Evolutionary conservation across 257 asterid genomes (phyloP).

Genomic region (Solanum pimpinellifolium): DNA sequence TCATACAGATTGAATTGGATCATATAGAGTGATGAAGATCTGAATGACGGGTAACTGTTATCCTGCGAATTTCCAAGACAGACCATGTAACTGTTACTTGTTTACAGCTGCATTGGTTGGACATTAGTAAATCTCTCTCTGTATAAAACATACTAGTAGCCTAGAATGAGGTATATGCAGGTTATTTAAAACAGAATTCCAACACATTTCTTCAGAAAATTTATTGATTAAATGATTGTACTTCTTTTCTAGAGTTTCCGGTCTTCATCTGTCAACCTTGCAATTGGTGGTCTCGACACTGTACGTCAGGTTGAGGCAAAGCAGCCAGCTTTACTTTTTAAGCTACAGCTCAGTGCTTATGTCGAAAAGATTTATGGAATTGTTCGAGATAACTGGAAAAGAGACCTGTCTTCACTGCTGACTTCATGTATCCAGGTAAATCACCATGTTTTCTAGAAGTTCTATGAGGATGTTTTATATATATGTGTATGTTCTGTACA

Average conservation of each 20-base stretch:
- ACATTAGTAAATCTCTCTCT: background rate
- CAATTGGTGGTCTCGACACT: constrained; percentile 57
- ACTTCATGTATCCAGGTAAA: constrained; percentile 56
- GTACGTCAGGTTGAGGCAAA: constrained; percentile 72
- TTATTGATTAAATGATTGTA: background rate
- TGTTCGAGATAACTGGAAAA: constrained; percentile 66
- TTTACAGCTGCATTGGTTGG: background rate
- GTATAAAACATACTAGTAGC: background rate
- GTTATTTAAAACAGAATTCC: background rate
- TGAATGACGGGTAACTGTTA: background rate
- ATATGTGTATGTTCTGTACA: background rate
- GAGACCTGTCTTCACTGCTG: constrained; percentile 43
- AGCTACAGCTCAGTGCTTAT: constrained; percentile 83
- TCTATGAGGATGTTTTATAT: background rate
- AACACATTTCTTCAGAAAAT: background rate
- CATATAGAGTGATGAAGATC: background rate
- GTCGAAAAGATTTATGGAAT: constrained; percentile 82
- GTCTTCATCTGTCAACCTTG: constrained; percentile 50
- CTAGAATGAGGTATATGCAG: background rate
- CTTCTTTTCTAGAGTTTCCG: constrained; percentile 48
- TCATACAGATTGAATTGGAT: background rate
- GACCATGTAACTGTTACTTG: background rate
- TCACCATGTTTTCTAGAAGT: background rate
- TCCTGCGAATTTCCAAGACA: background rate
- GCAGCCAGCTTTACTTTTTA: constrained; percentile 78